Evolutionary conservation across 2,329 filamentous ascomycete species (phyloP), one percentile per base, ranked within the genome.

Genomic region (Colletotrichum paranaense): DNA sequence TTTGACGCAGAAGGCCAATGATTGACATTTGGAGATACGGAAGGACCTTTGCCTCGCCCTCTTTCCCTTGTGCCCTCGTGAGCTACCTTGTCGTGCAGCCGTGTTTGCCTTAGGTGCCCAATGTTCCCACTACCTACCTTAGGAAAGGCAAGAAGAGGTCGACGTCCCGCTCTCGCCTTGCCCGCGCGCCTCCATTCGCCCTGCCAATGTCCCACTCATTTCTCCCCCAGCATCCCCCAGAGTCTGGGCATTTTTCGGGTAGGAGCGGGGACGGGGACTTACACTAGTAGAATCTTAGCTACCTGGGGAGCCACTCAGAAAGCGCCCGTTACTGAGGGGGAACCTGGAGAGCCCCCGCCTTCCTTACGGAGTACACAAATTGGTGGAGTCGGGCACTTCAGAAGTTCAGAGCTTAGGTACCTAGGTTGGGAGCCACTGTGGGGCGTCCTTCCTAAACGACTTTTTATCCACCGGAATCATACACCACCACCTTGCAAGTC

Each of bases 1-100:
- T 71, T 73, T 66, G 71, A 71, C 56, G 62, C 49, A 57, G 49
- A 65, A 65, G 60, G 60, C 70, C 55, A 73, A 73, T 73, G 46
- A 65, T 62, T 64, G 55, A 32, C 67, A 49, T 49, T 11, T 73
- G 12, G 46, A 65, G 28, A 56, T 42, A 56, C 30, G 16, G 22
- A 56, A 38, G 62, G 62, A 64, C 30, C 28, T 63, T 63, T 32
- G 28, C 57, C 32, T 35, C 32, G 32, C 32, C 11, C 32, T 35
- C 32, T 35, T 35, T 11, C 11, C 32, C 32, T 35, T 42, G n/a
- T 26, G 55, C 32, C 57, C 57, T 30, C 57, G 32, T 38, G 57
- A 60, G 57, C 24, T 52, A 28, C 35, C 58, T 42, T 19, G 38
- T 42, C 14, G 38, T 42, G 32, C 5, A 42, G 38, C 32, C 11